A percentile compares a stretch with the other conserved stretches of the same genome.
phyloP scores from a whole-genome alignment of 2,329 filamentous ascomycete species.

The Botryotinia narcissicola region DNA sequence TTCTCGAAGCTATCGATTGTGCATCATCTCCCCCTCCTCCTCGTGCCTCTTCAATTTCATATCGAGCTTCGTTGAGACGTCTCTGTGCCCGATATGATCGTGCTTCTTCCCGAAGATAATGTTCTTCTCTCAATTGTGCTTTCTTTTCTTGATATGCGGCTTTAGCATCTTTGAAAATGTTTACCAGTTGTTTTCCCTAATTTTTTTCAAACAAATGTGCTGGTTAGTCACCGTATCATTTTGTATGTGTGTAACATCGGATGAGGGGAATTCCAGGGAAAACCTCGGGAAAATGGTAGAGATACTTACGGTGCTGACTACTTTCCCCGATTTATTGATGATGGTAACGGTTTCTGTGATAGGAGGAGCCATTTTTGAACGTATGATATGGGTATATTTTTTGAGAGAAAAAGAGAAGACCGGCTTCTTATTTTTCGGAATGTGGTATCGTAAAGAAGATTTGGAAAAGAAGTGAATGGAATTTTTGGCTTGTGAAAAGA shows the following conservation, averaged over 20 bases:
- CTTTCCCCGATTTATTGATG: constrained; percentile 87
- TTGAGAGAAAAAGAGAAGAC: constrained; percentile 6
- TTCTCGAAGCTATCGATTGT: constrained; percentile 17
- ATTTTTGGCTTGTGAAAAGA: constrained; percentile 13
- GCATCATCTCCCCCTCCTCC: background rate
- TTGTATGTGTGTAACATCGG: background rate
- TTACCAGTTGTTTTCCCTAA: constrained; percentile 85
- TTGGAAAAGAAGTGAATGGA: background rate
- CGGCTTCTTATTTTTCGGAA: background rate
- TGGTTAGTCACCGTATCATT: constrained; percentile 23
- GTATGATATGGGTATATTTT: background rate
- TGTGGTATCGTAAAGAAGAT: background rate
- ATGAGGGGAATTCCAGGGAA: constrained; percentile 4
- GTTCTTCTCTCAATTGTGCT: constrained; percentile 71
- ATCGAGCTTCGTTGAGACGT: constrained; percentile 44
- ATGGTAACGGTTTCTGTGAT: constrained; percentile 77
- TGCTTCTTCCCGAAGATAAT: constrained; percentile 58
- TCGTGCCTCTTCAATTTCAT: constrained; percentile 37
- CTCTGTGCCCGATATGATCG: constrained; percentile 51
- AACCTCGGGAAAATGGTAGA: constrained; percentile 20
- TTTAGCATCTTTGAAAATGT: constrained; percentile 89
- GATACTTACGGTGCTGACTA: constrained; percentile 79
- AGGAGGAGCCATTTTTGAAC: constrained; percentile 22
- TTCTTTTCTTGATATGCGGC: constrained; percentile 86
- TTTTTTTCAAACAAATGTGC: background rate